Evolutionary conservation across 148 eudicot genomes (phyloP), one percentile per base, ranked within the genome.

Genomic region (Silene uniflora): DNA sequence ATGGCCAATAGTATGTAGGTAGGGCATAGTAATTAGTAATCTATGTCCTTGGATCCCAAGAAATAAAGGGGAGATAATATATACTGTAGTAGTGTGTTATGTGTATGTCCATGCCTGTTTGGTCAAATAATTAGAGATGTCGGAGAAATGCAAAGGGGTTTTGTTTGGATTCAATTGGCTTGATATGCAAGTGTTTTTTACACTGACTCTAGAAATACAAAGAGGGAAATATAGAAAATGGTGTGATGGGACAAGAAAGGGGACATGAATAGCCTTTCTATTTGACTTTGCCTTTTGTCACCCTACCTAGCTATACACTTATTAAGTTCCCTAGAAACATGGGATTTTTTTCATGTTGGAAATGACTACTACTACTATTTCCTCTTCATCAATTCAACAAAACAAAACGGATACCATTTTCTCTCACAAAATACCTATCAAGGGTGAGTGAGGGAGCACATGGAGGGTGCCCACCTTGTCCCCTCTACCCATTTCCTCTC

Each of bases 231-330:
- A n/a, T n/a, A n/a, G 62, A 19, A 69, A 71, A 71, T 68, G 80
- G 73, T 70, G 62, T 68, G 77, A 83, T 73, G 83, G 77, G 85
- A 83, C 83, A 83, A 79, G 44, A 79, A 74, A 73, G 83, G 83
- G 66, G 73, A 79, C 83, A 83, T 79, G 75, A 56, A 76, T 76
- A 59, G 62, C 67, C 83, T 73, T 79, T 83, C 75, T 73, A 47
- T 76, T 83, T 83, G 83, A 80, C 83, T 69, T 79, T 80, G 73
- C 69, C 71, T 74, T 77, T 80, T 77, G 78, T 75, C 80, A 62
- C 73, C 60, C 35, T 32, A 32, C 35, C 35, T 32, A 32, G 5
- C 2, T 32, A 32, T 76, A 75, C 69, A 71, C 76, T 76, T 68
- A 73, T 76, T 68, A 73, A 73, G 21, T 73, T 76, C 83, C 83